phyloP scores from a whole-genome alignment of 257 asterid species.

The Fraxinus quadrangulata region DNA sequence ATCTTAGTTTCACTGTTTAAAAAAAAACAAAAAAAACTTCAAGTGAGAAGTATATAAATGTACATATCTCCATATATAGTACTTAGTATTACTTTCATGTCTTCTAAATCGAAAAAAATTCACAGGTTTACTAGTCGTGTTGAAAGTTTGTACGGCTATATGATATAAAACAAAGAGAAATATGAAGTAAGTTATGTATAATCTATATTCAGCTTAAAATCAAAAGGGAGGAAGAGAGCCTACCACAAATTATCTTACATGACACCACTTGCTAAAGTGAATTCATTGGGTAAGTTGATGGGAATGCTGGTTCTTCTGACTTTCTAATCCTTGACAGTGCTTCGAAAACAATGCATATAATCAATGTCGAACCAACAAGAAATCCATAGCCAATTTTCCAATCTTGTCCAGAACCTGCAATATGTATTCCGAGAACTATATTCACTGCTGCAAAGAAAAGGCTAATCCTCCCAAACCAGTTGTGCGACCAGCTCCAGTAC shows the following conservation, averaged over 20 bases:
- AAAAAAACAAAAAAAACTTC: no score
- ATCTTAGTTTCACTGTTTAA: not conserved
- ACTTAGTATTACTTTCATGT: no score
- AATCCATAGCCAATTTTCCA: conserved; percentile 82
- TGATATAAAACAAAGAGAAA: not conserved
- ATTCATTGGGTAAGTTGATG: conserved; percentile 49
- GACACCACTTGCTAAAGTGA: conserved; percentile 39
- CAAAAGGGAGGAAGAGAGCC: not conserved
- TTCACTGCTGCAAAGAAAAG: conserved; percentile 79
- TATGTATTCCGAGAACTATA: conserved; percentile 66
- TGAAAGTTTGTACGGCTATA: no score
- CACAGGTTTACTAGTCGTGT: not conserved
- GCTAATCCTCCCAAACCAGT: conserved; percentile 70
- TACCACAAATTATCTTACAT: conserved; percentile 20
- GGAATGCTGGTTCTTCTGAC: conserved; percentile 35
- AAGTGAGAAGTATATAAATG: no score
- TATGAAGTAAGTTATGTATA: not conserved
- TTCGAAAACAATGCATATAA: conserved; percentile 58
- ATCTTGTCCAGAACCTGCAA: conserved; percentile 55
- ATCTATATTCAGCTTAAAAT: not conserved
- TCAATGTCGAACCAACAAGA: conserved; percentile 50
- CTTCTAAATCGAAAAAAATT: not conserved
- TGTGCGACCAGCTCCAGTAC: conserved; percentile 77
- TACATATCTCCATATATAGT: no score
- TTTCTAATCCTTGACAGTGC: conserved; percentile 53